phyloP scores from a whole-genome alignment of 2,329 filamentous ascomycete genomes.

The Fusarium sp. region DNA sequence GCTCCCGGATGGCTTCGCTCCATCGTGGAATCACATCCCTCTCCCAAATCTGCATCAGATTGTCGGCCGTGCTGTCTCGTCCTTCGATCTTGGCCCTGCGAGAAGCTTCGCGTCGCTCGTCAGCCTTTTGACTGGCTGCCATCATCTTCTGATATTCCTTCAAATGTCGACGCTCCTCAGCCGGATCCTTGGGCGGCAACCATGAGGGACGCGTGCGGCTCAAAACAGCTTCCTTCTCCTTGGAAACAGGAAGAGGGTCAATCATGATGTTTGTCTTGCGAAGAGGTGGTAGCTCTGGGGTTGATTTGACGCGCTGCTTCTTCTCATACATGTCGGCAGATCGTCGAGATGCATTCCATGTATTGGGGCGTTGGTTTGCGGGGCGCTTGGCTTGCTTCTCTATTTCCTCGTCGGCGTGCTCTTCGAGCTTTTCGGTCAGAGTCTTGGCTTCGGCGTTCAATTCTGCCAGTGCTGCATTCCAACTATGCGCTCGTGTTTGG shows the following conservation, averaged over 20 bases:
- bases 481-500: slow-evolving; percentile 74
- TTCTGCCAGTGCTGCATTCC: slow-evolving; percentile 76
- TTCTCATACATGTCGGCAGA: slow-evolving; percentile 53
- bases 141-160: slow-evolving; percentile 89
- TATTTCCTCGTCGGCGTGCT: slow-evolving; percentile 74
- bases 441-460: slow-evolving; percentile 79
- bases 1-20: slow-evolving; percentile 75
- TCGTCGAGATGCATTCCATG: slow-evolving; percentile 53
- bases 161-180: slow-evolving; percentile 89
- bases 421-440: slow-evolving; percentile 83
- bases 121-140: slow-evolving; percentile 69
- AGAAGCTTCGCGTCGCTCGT: slow-evolving; percentile 67
- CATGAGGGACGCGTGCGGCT: slow-evolving; percentile 84
- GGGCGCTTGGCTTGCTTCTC: slow-evolving; percentile 50
- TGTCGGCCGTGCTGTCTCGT: slow-evolving; percentile 66
- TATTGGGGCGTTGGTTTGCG: slow-evolving; percentile 52
- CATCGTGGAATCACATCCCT: slow-evolving; percentile 80
- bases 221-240: slow-evolving; percentile 86
- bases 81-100: slow-evolving; percentile 63
- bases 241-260: slow-evolving; percentile 84
- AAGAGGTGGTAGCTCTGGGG: slow-evolving; percentile 75
- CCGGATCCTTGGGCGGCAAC: slow-evolving; percentile 87
- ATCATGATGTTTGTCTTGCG: slow-evolving; percentile 84
- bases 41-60: slow-evolving; percentile 75
- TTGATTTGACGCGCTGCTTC: slow-evolving; percentile 69